These are phyloP conservation scores for Cyclocybe cylindracea DNA, from an alignment of 768 basidiomycete genomes.

Conservation along the genomic window DNA sequence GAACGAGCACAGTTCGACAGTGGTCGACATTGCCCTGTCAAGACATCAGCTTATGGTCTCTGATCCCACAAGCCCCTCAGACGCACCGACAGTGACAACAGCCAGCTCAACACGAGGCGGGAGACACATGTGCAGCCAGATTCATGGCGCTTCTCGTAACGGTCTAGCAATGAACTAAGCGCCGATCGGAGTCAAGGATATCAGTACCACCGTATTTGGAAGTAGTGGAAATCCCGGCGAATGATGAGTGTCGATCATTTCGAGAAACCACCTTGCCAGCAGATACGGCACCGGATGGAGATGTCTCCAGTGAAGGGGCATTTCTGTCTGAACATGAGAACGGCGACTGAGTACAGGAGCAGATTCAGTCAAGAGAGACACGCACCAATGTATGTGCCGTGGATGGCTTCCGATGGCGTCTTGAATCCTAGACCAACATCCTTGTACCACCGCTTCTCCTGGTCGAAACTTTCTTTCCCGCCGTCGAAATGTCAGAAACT, in stretches of 20 bases:
- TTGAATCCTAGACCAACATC: conserved; percentile 97
- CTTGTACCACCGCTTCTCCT: conserved; percentile 99
- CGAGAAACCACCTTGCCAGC: conserved; percentile 95
- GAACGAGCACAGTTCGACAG: conserved; percentile 99
- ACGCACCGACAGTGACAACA: conserved; percentile 90
- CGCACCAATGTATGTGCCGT: conserved; percentile 94
- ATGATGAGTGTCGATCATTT: conserved; percentile 99
- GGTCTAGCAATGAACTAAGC: conserved; percentile 52
- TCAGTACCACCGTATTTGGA: conserved; percentile 90
- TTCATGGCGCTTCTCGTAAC: conserved; percentile 99
- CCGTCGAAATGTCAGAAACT: conserved; percentile 39
- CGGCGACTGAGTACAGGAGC: neutral
- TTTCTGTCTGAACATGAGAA: conserved; percentile 75
- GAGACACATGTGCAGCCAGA: conserved; percentile 94
- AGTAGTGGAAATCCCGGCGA: conserved; percentile 92
- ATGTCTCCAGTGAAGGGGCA: conserved; percentile 98
- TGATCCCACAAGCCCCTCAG: neutral
- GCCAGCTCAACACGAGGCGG: conserved; percentile 96
- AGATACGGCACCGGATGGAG: conserved; percentile 98
- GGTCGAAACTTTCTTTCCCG: conserved; percentile 87
- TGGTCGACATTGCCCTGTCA: conserved; percentile 93
- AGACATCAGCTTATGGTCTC: conserved; percentile 5
- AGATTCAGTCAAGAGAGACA: conserved; percentile 14
- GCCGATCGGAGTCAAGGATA: neutral
- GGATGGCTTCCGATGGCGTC: conserved; percentile 94